phyloP scores from a whole-genome alignment of 1,284 basidiomycete species.

The Rhodotorula mucilaginosa region DNA sequence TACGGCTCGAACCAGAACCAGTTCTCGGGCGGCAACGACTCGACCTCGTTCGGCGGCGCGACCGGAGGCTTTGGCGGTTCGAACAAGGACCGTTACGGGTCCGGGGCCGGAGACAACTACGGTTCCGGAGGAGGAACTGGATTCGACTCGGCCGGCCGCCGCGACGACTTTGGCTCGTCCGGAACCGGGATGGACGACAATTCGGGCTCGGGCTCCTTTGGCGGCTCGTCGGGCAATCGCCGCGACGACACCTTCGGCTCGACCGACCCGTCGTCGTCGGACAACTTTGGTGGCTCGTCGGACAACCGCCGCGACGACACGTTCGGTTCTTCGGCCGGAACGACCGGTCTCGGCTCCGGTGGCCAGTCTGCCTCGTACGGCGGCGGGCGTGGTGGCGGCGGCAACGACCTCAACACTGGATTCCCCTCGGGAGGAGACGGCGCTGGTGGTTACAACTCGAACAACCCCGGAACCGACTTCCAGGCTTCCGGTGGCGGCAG shows the following conservation, averaged over 20 bases:
- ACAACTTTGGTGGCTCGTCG: background rate
- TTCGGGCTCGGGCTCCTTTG: background rate
- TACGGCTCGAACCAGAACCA: too few relatives aligned
- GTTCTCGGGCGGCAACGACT: background rate
- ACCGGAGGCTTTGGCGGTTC: background rate
- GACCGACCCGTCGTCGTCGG: background rate
- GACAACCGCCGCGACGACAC: background rate
- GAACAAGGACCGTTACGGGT: background rate
- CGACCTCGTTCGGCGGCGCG: background rate
- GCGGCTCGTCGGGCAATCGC: background rate
- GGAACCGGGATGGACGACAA: background rate
- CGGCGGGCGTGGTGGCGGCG: background rate
- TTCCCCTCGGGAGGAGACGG: background rate
- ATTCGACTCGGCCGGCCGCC: background rate
- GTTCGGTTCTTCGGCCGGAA: background rate
- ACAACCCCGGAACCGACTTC: conserved; percentile 9
- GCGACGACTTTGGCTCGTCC: background rate
- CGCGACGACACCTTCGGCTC: background rate
- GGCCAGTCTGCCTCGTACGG: background rate
- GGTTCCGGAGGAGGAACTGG: background rate
- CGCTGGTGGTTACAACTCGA: background rate
- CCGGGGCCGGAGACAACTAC: background rate
- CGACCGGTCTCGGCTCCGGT: background rate
- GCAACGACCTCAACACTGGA: background rate
- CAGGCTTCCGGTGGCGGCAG: background rate